phyloP scores from a whole-genome alignment of 2,329 filamentous ascomycete genomes.

The Gremmenia infestans region DNA sequence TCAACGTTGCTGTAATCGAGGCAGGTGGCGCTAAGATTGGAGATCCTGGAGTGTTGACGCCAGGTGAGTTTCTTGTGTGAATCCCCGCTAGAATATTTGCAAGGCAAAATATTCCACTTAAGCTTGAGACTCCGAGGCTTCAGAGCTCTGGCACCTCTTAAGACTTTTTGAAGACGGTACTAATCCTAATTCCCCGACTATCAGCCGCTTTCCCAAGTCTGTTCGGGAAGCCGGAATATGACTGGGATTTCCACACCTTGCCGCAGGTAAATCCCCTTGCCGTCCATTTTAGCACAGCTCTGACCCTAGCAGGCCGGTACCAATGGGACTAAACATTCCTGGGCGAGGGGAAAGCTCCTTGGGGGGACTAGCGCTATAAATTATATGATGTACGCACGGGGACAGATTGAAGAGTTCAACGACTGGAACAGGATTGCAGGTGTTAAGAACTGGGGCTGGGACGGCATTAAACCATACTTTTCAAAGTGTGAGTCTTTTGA shows the following conservation, averaged over 20 bases:
- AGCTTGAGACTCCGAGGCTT: too few relatives aligned
- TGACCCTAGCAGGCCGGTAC: neutral
- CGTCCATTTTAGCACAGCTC: neutral
- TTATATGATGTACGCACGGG: slow-evolving; percentile 28
- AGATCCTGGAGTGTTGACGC: slow-evolving; percentile 34
- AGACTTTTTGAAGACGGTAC: too few relatives aligned
- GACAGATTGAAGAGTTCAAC: slow-evolving; percentile 31
- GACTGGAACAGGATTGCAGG: slow-evolving; percentile 35
- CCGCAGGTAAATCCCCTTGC: slow-evolving; percentile 7
- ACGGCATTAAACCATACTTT: slow-evolving; percentile 38
- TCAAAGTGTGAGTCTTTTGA: slow-evolving; percentile 30
- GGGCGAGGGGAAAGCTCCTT: slow-evolving; percentile 32
- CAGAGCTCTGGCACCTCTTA: too few relatives aligned
- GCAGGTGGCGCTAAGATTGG: slow-evolving; percentile 34
- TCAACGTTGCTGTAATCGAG: slow-evolving; percentile 37
- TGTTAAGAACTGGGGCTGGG: slow-evolving; percentile 39
- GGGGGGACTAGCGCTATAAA: slow-evolving; percentile 36
- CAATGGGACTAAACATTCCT: slow-evolving; percentile 4
- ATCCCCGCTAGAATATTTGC: neutral
- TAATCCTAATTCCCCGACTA: too few relatives aligned
- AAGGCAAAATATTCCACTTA: too few relatives aligned
- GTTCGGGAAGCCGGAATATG: slow-evolving; percentile 12
- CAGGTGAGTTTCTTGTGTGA: slow-evolving; percentile 21
- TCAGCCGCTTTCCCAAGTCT: too few relatives aligned
- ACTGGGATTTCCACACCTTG: slow-evolving; percentile 12